Base-by-base conservation (phyloP, 306 rosid genomes). In the Castanospermum australe region DNA sequence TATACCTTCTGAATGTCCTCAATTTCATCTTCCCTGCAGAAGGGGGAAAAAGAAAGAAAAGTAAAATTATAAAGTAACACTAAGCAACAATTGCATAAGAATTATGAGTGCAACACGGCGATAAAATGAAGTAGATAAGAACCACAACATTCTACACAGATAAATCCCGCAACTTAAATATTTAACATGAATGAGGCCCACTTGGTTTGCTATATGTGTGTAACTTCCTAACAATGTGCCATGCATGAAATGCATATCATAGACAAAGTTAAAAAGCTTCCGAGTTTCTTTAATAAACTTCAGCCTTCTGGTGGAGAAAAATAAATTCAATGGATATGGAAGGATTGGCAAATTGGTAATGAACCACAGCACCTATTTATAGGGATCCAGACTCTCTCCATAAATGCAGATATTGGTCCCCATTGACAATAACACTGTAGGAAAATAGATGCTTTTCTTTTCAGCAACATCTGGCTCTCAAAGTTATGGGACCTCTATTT, bases 1-100 rank as follows among this genome's bases (percentile, higher is more conserved):
- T 75, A 75, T 90, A 96, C 99, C 98, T 91, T 90, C 75, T 96
- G 99, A 80, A 96, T 96, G 85, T 96, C 99, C 22, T 96, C 99
- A 81, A 96, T 96, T 67, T 96, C 99, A 75, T 96, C 99, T 84
- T 96, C 99, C 57, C 99, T 96, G 97, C 81, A 79, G 50, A 78
- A 76, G 75, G 59, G 12, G 10, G 20, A 21, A 60, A 75, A 7
- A 52, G 67, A 63, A 85, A 33, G 32, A 72, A 85, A 79, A 51
- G 28, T 36, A 42, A 57, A 44, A 33, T 67, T 35, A 90, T 65
- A 81, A 76, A 54, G 68, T 44, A 64, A 77, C 24, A 50, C 13
- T 63, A 20, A 61, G 67, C 62, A 75, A 18, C 71, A 80, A 36
- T 38, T 20, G 56, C 63, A 75, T 42, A 83, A 74, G 77, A 55